phyloP scores from a whole-genome alignment of 345 rosid genomes.

The Sisymbrium irio region DNA sequence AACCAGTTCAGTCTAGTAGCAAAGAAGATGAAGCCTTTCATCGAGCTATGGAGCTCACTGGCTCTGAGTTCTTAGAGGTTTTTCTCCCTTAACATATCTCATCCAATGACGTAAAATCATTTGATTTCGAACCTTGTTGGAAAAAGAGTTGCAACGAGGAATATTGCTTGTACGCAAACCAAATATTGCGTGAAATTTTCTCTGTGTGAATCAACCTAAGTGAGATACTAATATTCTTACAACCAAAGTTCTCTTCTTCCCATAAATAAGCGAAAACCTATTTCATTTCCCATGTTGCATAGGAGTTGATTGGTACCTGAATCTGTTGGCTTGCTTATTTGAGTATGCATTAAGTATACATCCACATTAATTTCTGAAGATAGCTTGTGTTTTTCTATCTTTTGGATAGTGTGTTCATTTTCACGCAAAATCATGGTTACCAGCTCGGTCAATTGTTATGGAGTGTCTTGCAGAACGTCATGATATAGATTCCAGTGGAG shows the following conservation, averaged over 20 bases:
- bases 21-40: slow-evolving; percentile 79
- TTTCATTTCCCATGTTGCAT: neutral
- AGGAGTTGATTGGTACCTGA: neutral
- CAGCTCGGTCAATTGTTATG: slow-evolving; percentile 75
- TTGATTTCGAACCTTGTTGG: neutral
- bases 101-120: neutral
- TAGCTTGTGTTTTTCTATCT: slow-evolving; percentile 6
- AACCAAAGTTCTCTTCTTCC: neutral
- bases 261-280: neutral
- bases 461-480: slow-evolving; percentile 57
- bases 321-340: slow-evolving; percentile 1
- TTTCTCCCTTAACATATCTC: neutral
- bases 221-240: neutral
- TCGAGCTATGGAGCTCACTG: slow-evolving; percentile 66
- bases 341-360: neutral
- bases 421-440: slow-evolving; percentile 81
- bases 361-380: neutral
- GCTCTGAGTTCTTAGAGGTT: slow-evolving; percentile 75
- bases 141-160: neutral
- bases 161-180: neutral
- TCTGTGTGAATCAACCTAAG: neutral
- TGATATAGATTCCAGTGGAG: slow-evolving; percentile 65
- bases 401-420: slow-evolving; percentile 59
- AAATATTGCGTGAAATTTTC: neutral
- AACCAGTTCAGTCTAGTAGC: slow-evolving; percentile 69